Percentiles rank a stretch among this genome's conserved stretches.
phyloP scores from a whole-genome alignment of 805 yeast genomes.

The Scheffersomyces ergatensis region DNA sequence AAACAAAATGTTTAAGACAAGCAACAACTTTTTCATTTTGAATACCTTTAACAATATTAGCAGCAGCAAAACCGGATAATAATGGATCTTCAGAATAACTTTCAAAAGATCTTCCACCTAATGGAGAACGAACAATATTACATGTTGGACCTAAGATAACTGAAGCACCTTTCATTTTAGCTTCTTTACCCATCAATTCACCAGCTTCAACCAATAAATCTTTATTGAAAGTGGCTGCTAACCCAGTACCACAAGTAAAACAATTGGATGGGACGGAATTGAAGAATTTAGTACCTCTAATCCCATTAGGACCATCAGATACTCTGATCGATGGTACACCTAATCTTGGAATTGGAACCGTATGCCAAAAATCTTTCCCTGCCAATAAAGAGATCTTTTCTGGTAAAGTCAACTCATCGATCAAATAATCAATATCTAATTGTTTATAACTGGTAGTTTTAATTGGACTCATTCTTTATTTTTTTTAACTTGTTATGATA shows the following conservation, averaged over 20 bases:
- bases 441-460: constrained; percentile 2
- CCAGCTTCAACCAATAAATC: constrained; percentile 49
- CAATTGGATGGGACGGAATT: constrained; percentile 54
- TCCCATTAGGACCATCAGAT: constrained; percentile 64
- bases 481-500: not conserved
- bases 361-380: constrained; percentile 51
- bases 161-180: constrained; percentile 51
- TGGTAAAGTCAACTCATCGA: constrained; percentile 29
- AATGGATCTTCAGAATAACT: constrained; percentile 62
- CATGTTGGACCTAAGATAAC: constrained; percentile 36
- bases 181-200: constrained; percentile 51
- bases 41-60: constrained; percentile 51
- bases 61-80: constrained; percentile 44
- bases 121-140: constrained; percentile 56
- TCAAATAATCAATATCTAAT: constrained; percentile 28
- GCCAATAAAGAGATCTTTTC: constrained; percentile 38
- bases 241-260: constrained; percentile 59
- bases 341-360: constrained; percentile 37
- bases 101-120: constrained; percentile 65
- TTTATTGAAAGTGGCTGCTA: constrained; percentile 57
- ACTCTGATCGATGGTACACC: constrained; percentile 48
- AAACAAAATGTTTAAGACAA: constrained; percentile 59
- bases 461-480: not conserved
- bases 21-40: constrained; percentile 52
- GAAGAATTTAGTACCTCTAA: constrained; percentile 56